Conservation (phyloP, 2,329 filamentous ascomycete species). For the Fusarium chuoi region DNA sequence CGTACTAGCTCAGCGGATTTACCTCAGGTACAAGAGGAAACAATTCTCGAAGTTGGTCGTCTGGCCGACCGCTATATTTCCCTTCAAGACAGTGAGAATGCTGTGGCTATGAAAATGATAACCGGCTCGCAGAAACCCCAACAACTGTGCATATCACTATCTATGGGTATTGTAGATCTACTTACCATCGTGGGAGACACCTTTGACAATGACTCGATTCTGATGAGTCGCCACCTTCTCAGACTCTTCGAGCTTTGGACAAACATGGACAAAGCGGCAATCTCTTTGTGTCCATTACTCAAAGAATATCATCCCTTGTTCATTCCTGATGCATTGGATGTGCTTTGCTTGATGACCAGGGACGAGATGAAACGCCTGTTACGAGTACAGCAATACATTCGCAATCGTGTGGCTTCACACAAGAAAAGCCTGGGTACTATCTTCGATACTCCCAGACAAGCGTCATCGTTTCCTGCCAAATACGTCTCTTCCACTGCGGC, state of each 20-base stretch:
- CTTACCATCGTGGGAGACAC: constrained; percentile 5
- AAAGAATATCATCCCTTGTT: constrained; percentile 63
- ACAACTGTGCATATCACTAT: background rate
- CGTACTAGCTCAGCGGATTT: too few relatives aligned
- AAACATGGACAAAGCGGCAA: constrained; percentile 61
- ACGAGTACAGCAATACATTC: constrained; percentile 30
- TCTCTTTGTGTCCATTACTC: constrained; percentile 58
- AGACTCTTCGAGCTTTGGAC: constrained; percentile 68
- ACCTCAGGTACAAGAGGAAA: background rate
- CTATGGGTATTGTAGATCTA: background rate
- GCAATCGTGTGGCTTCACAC: constrained; percentile 26
- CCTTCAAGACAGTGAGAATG: rapidly evolving
- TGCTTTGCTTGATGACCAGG: constrained; percentile 60
- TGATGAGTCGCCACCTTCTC: constrained; percentile 54
- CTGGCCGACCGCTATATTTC: background rate
- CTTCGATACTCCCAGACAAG: constrained; percentile 54
- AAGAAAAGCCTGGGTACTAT: constrained; percentile 51
- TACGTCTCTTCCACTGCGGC: background rate
- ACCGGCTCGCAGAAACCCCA: background rate
- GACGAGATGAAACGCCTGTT: constrained; percentile 62
- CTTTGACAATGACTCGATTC: constrained; percentile 49
- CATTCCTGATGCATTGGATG: constrained; percentile 59
- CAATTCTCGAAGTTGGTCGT: background rate
- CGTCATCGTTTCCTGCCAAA: background rate
- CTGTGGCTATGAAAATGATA: background rate